These are phyloP conservation scores for Claviceps sp. DNA, from an alignment of 2,329 filamentous ascomycete species.

Conservation along the genomic window DNA sequence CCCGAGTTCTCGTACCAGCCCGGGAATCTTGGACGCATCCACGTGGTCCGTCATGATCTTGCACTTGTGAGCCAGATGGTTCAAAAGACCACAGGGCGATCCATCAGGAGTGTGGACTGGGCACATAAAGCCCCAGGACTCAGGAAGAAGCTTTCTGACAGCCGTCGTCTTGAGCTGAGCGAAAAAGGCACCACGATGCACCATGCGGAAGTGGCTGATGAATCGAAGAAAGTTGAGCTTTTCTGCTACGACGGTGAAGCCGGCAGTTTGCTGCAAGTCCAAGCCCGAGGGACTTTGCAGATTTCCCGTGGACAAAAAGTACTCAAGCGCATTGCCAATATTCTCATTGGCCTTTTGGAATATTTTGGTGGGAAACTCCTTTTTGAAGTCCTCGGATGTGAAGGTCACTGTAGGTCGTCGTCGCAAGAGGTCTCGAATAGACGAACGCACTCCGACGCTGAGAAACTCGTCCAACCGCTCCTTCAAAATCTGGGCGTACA, in stretches of 20 bases:
- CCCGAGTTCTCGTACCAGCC: slow-evolving; percentile 66
- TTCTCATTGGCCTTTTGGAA: slow-evolving; percentile 78
- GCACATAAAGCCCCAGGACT: slow-evolving; percentile 96
- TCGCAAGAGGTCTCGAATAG: slow-evolving; percentile 44
- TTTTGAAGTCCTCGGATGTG: slow-evolving; percentile 60
- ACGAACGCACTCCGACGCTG: slow-evolving; percentile 34
- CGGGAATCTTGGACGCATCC: slow-evolving; percentile 62
- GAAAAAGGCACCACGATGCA: slow-evolving; percentile 97
- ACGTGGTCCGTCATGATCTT: slow-evolving; percentile 65
- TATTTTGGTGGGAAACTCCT: slow-evolving; percentile 67
- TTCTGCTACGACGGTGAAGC: slow-evolving; percentile 92
- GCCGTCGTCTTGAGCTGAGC: slow-evolving; percentile 95
- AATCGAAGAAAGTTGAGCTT: slow-evolving; percentile 99
- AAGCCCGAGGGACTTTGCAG: slow-evolving; percentile 81
- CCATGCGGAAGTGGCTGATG: slow-evolving; percentile 98
- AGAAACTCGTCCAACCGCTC: slow-evolving; percentile 88
- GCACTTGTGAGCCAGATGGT: slow-evolving; percentile 93
- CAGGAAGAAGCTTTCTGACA: slow-evolving; percentile 85
- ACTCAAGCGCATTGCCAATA: slow-evolving; percentile 74
- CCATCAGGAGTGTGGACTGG: slow-evolving; percentile 97
- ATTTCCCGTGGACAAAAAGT: slow-evolving; percentile 94
- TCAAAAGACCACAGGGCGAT: slow-evolving; percentile 83
- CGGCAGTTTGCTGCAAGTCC: slow-evolving; percentile 86
- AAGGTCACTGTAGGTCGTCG: slow-evolving; percentile 55
- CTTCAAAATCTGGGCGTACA: slow-evolving; percentile 93